Percentiles rank a stretch among this genome's conserved stretches.
These are phyloP conservation scores for Sporobolomyces phaffii DNA, from an alignment of 768 basidiomycete genomes.

Conservation along the genomic window DNA sequence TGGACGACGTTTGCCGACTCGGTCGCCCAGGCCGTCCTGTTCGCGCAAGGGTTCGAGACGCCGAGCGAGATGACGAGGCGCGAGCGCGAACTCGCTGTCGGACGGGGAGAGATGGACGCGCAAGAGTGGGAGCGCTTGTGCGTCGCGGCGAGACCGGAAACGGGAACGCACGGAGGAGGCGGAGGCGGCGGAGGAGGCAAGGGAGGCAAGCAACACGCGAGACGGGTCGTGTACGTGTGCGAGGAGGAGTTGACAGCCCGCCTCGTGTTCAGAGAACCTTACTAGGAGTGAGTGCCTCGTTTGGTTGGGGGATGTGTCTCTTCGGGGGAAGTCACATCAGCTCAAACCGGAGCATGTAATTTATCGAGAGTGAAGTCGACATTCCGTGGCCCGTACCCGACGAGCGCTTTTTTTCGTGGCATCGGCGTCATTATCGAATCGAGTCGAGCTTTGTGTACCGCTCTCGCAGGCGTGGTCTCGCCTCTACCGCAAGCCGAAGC, in stretches of 20 bases:
- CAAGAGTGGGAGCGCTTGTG: constrained; percentile 12
- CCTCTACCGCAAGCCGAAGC: too few relatives aligned
- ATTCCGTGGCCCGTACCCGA: too few relatives aligned
- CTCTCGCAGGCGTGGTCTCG: too few relatives aligned
- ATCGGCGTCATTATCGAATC: too few relatives aligned
- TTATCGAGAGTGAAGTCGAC: too few relatives aligned
- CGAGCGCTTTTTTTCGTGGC: too few relatives aligned
- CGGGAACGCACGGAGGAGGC: not conserved
- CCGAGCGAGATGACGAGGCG: not conserved
- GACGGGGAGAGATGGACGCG: constrained; percentile 3
- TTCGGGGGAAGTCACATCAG: too few relatives aligned
- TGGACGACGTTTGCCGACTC: constrained; percentile 21
- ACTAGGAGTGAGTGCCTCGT: too few relatives aligned
- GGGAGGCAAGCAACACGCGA: not conserved
- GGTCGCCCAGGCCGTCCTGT: constrained; percentile 12
- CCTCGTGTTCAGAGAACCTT: constrained; percentile 7
- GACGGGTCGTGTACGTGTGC: constrained; percentile 5
- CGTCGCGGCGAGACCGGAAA: not conserved
- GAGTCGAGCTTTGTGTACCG: too few relatives aligned
- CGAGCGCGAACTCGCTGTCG: not conserved
- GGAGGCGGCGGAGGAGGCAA: constrained; percentile 5
- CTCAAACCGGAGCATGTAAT: too few relatives aligned
- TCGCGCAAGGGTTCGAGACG: not conserved
- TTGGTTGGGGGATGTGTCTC: too few relatives aligned
- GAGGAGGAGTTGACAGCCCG: constrained; percentile 15